These are phyloP conservation scores for Wickerhamomyces chambardii DNA, from an alignment of 805 yeast genomes.

Conservation along the genomic window DNA sequence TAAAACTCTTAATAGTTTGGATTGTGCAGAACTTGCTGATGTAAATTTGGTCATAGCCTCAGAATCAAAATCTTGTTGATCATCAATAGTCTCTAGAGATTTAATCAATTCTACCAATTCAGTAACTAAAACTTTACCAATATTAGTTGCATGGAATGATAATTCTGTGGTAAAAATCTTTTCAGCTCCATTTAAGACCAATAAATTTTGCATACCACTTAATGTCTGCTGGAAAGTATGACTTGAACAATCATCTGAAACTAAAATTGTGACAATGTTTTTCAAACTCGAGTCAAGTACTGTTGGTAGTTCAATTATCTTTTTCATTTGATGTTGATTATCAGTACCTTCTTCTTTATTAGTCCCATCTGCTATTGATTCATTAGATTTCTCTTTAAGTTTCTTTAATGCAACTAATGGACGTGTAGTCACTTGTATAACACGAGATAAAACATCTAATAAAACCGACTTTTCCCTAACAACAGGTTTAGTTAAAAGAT, in stretches of 20 bases:
- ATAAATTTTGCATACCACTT: constrained; percentile 70
- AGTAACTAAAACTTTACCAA: constrained; percentile 43
- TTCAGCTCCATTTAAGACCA: constrained; percentile 51
- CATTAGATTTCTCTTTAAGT: constrained; percentile 21
- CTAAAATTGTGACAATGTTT: constrained; percentile 55
- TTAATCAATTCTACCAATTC: constrained; percentile 44
- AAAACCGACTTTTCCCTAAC: constrained; percentile 65
- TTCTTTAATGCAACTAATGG: constrained; percentile 52
- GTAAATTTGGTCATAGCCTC: constrained; percentile 61
- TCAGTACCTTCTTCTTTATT: constrained; percentile 1
- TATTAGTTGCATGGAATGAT: constrained; percentile 49
- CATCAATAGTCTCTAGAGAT: constrained; percentile 29
- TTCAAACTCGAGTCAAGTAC: constrained; percentile 57
- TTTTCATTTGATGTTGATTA: constrained; percentile 4
- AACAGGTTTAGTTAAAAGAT: constrained; percentile 51
- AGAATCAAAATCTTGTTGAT: constrained; percentile 38
- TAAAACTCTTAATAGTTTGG: constrained; percentile 74
- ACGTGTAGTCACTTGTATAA: constrained; percentile 68
- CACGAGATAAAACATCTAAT: constrained; percentile 68
- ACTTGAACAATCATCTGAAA: constrained; percentile 78
- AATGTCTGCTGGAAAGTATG: constrained; percentile 79
- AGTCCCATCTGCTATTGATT: constrained; percentile 11
- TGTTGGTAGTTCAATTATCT: constrained; percentile 40
- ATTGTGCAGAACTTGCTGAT: constrained; percentile 76
- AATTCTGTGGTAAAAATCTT: constrained; percentile 59